Evolutionary conservation across 2,329 filamentous ascomycete genomes (phyloP).

Genomic region (Fusarium luffae): DNA sequence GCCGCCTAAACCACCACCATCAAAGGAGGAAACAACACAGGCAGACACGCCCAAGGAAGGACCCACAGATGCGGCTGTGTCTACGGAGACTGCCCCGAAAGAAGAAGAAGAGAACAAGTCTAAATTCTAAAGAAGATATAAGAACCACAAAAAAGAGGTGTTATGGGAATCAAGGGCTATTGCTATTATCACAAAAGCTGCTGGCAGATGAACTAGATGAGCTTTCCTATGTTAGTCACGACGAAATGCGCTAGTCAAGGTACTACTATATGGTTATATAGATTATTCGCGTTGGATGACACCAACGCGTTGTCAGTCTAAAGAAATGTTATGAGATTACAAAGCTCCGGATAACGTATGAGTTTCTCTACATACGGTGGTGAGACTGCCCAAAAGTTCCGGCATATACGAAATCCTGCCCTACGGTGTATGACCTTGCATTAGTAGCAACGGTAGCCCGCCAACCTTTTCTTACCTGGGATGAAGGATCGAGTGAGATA

Average conservation of each 20-base stretch:
- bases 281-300: conserved; percentile 2
- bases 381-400: conserved; percentile 4
- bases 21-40: conserved; percentile 1
- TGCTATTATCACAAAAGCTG: conserved; percentile 6
- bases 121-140: not conserved
- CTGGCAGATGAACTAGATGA: conserved; percentile 32
- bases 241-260: conserved; percentile 8
- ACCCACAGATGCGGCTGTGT: not conserved
- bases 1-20: not conserved
- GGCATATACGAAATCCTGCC: conserved; percentile 8
- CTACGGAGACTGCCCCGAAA: not conserved
- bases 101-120: conserved; percentile 13
- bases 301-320: conserved; percentile 9
- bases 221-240: conserved; percentile 31
- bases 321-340: conserved; percentile 5
- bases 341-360: not conserved
- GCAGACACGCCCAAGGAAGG: not conserved
- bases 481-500: not conserved
- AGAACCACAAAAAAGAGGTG: not conserved
- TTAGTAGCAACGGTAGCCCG: not conserved
- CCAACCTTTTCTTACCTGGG: not conserved
- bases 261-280: conserved; percentile 13
- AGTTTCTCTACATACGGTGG: not conserved
- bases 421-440: not conserved
- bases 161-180: conserved; percentile 3